Base-by-base conservation (phyloP, 1,284 basidiomycete genomes). In the Paramarasmius palmivorus region DNA sequence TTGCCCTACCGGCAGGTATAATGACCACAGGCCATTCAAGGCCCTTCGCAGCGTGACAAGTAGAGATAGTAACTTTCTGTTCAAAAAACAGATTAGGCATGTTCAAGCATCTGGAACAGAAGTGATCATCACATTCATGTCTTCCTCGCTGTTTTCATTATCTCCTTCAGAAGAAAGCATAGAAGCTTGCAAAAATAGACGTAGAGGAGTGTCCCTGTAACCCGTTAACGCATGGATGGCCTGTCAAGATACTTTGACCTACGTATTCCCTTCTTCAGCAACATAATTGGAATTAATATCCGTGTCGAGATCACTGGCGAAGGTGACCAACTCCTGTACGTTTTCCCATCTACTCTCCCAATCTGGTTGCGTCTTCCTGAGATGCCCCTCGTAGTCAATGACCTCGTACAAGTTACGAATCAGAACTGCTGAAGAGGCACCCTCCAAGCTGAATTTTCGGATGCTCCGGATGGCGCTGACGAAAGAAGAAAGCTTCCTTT, bases 1-100 rank as follows among this genome's bases (percentile, higher is more conserved):
- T 29, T 19, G 6, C 3, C 69, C 53, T 63, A 85, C 86, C 83
- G 23, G 84, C 81, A 38, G 88, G 86, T n/a, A 93, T 72, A 59
- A 93, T 85, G 1, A 93, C 89, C 4, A 92, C 89, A 0, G 92
- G 92, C 92, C 93, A 97, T 68, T 97, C 93, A 5, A 96, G 76
- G 0, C 93, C 93, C 69, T 97, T 97, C 0, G 93, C 92, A 9
- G 92, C 83, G 71, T 97, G 94, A 48, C 92, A 92, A 0, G 93
- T 96, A 0, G 89, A 83, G 40, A 96, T 85, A 0, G 89, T 93
- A 4, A 97, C 93, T 78, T 87, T 92, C 84, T 88, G 60, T 32
- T 32, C 26, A 40, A 12, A 25, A 36, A 35, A 54, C 45, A 23
- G 3, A 34, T 44, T 25, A 54, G 54, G 54, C 29, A 40, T 36